Evolutionary conservation across 495 filamentous ascomycete species (phyloP).

Genomic region (Penicillium mononematosum): DNA sequence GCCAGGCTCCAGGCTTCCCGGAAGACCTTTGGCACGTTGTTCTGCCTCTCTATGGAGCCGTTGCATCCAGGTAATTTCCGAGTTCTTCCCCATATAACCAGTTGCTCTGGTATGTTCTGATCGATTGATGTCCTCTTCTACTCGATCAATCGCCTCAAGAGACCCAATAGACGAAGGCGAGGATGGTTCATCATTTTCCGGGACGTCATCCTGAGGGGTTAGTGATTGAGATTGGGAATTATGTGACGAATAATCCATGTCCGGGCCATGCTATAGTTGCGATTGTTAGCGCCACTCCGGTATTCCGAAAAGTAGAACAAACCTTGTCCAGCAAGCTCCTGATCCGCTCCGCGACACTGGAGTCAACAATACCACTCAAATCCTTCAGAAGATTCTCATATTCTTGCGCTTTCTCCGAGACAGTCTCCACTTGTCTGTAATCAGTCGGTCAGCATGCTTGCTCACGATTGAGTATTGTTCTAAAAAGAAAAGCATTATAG

Average conservation of each 20-base stretch:
- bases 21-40: constrained; percentile 33
- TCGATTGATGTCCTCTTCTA: constrained; percentile 61
- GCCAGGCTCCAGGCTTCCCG: constrained; percentile 33
- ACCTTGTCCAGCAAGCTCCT: constrained; percentile 44
- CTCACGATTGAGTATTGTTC: not conserved
- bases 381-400: constrained; percentile 51
- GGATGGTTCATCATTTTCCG: constrained; percentile 17
- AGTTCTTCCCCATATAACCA: constrained; percentile 66
- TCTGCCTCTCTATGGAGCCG: constrained; percentile 40
- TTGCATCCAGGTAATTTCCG: constrained; percentile 64
- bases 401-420: constrained; percentile 49
- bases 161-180: constrained; percentile 59
- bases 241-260: constrained; percentile 28
- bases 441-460: constrained; percentile 9
- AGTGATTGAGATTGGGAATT: constrained; percentile 35
- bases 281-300: not conserved
- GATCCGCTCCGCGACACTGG: constrained; percentile 38
- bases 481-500: constrained; percentile 2
- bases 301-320: constrained; percentile 6
- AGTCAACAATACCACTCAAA: constrained; percentile 34
- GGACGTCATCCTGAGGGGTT: constrained; percentile 36
- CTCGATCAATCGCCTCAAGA: constrained; percentile 56
- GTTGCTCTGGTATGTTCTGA: constrained; percentile 50
- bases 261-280: constrained; percentile 19
- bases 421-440: constrained; percentile 39